Conservation (phyloP, 2,329 filamentous ascomycete species). For the Acephala macrosclerotiorum region DNA sequence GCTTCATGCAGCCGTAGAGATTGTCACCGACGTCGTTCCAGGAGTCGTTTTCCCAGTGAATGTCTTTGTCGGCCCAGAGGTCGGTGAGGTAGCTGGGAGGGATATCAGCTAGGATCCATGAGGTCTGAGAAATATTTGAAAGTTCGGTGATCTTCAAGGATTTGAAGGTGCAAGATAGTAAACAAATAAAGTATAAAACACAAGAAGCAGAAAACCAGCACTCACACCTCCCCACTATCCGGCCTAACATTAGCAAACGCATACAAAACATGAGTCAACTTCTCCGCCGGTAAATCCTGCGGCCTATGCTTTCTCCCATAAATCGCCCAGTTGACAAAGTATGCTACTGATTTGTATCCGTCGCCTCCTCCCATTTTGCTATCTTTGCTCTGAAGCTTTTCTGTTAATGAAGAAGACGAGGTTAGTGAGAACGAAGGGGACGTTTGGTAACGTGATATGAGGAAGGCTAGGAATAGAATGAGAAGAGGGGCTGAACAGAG, state of each 20-base stretch:
- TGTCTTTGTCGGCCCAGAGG: slow-evolving; percentile 64
- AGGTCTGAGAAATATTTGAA: not conserved
- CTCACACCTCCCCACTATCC: slow-evolving; percentile 80
- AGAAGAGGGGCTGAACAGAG: slow-evolving; percentile 20
- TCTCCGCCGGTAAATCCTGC: slow-evolving; percentile 80
- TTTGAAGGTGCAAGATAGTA: too few species aligned
- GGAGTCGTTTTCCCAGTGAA: slow-evolving; percentile 69
- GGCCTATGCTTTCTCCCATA: slow-evolving; percentile 88
- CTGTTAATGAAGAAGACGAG: not conserved
- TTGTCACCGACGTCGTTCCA: slow-evolving; percentile 80
- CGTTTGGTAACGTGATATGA: slow-evolving; percentile 1
- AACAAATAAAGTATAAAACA: not conserved
- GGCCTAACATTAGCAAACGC: slow-evolving; percentile 86
- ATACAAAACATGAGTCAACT: slow-evolving; percentile 89
- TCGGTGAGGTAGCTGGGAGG: slow-evolving; percentile 59
- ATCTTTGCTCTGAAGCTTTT: not conserved
- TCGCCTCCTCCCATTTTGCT: slow-evolving; percentile 39
- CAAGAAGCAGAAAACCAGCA: slow-evolving; percentile 29
- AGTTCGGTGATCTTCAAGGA: not conserved
- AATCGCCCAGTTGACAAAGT: slow-evolving; percentile 65
- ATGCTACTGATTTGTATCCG: slow-evolving; percentile 66
- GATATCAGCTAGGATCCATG: slow-evolving; percentile 14
- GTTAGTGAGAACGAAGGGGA: not conserved
- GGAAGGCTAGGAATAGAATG: not conserved
- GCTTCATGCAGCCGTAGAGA: slow-evolving; percentile 88